These are phyloP conservation scores for Metrosideros polymorpha DNA, from an alignment of 441 rosid species.

Conservation along the genomic window DNA sequence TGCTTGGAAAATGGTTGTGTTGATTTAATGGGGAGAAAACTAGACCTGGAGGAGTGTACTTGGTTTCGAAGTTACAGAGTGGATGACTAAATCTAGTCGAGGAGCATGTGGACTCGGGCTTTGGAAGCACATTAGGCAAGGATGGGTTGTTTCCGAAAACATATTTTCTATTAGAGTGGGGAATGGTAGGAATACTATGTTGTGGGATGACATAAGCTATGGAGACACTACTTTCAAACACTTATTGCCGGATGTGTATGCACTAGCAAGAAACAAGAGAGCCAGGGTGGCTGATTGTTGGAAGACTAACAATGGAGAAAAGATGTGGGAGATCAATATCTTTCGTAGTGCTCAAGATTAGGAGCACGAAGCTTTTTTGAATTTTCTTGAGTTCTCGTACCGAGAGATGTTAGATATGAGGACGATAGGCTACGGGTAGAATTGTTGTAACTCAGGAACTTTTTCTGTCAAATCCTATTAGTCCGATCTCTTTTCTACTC, in stretches of 20 bases:
- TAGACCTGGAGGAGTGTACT: neutral
- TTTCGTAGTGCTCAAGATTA: neutral
- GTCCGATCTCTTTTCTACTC: neutral
- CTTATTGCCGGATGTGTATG: neutral
- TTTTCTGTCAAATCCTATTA: neutral
- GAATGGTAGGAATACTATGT: neutral
- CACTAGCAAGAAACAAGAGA: neutral
- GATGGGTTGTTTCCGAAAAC: neutral
- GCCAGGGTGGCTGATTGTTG: neutral
- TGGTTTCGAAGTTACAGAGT: neutral
- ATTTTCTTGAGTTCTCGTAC: neutral
- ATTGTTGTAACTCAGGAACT: neutral
- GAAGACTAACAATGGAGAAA: neutral
- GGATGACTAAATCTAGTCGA: neutral
- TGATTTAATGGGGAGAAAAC: neutral
- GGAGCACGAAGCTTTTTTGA: neutral
- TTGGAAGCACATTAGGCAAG: neutral
- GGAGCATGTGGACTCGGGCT: neutral
- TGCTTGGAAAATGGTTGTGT: neutral
- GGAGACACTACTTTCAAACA: neutral
- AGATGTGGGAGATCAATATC: neutral
- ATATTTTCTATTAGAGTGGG: neutral
- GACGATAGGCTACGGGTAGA: neutral
- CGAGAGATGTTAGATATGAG: neutral
- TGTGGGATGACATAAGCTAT: neutral